phyloP scores from a whole-genome alignment of 2,329 filamentous ascomycete genomes.

The Aspergillus fructus region DNA sequence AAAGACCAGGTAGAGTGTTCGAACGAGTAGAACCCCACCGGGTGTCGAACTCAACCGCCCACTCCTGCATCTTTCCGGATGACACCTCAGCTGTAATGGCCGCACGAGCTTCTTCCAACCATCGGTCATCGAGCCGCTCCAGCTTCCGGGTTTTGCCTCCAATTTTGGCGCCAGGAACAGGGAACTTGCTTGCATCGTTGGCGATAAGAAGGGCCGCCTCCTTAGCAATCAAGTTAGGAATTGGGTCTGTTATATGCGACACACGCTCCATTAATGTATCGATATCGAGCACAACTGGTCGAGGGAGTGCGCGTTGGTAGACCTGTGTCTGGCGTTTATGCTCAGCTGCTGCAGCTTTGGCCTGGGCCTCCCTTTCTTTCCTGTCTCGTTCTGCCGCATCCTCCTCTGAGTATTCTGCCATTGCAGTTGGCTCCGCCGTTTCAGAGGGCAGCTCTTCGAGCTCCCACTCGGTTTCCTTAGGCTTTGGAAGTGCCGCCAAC shows the following conservation, averaged over 20 bases:
- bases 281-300: constrained; percentile 72
- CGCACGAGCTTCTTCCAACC: constrained; percentile 71
- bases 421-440: constrained; percentile 57
- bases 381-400: constrained; percentile 74
- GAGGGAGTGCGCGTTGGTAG: constrained; percentile 79
- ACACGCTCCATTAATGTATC: constrained; percentile 65
- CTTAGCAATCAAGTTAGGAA: constrained; percentile 68
- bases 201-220: constrained; percentile 80
- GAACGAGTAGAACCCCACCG: constrained; percentile 54
- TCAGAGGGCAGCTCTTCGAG: constrained; percentile 83
- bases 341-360: constrained; percentile 68
- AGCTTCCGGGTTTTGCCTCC: constrained; percentile 62
- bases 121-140: constrained; percentile 66
- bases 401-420: constrained; percentile 59
- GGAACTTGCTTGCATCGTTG: constrained; percentile 74
- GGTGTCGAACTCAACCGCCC: constrained; percentile 50
- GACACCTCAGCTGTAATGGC: constrained; percentile 71
- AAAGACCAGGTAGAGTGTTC: constrained; percentile 68
- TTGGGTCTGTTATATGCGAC: constrained; percentile 59
- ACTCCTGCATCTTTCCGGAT: constrained; percentile 48
- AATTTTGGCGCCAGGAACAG: constrained; percentile 66
- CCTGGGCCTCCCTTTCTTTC: constrained; percentile 60
- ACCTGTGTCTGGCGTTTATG: constrained; percentile 84
- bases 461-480: constrained; percentile 92
- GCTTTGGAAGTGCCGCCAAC: constrained; percentile 81